A percentile compares a stretch with the other conserved stretches of the same genome.
These are phyloP conservation scores for Globisporangium irregulare DNA, from an alignment of 352 stramenopile genomes.

Conservation along the genomic window DNA sequence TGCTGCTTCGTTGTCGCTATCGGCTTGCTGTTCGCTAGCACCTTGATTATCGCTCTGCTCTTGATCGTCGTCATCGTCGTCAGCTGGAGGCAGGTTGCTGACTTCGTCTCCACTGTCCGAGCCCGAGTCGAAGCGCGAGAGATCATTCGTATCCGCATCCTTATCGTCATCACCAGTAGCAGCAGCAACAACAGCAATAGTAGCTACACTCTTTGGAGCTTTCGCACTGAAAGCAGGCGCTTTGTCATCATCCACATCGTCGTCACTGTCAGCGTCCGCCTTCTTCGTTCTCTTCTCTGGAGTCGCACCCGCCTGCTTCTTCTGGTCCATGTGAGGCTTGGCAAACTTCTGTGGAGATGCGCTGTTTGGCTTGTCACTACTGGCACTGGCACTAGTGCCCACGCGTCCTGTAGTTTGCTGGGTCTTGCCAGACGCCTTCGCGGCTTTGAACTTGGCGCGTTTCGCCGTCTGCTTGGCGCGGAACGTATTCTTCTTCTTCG, in stretches of 20 bases:
- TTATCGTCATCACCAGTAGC: constrained; percentile 4
- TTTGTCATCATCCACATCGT: constrained; percentile 9
- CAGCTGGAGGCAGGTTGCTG: constrained; percentile 3
- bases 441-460: constrained; percentile 19
- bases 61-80: constrained; percentile 20
- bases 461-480: constrained; percentile 70
- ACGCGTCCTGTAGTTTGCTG: constrained; percentile 11
- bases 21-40: background rate
- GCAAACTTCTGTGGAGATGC: constrained; percentile 4
- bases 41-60: constrained; percentile 15
- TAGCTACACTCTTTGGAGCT: background rate
- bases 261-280: background rate
- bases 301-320: background rate
- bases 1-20: background rate
- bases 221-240: constrained; percentile 3
- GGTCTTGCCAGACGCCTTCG: constrained; percentile 21
- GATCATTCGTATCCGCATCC: constrained; percentile 11
- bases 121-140: constrained; percentile 19
- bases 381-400: constrained; percentile 1
- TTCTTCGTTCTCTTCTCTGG: constrained; percentile 16
- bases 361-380: background rate
- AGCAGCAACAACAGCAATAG: background rate
- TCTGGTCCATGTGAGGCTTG: constrained; percentile 5
- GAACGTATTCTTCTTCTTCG: constrained; percentile 78
- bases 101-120: constrained; percentile 12